Percentiles rank a stretch among this genome's conserved stretches.
Evolutionary conservation across 1,139 yeast species (phyloP).

Genomic region (Zhuliangozyma parablackwelliae): DNA sequence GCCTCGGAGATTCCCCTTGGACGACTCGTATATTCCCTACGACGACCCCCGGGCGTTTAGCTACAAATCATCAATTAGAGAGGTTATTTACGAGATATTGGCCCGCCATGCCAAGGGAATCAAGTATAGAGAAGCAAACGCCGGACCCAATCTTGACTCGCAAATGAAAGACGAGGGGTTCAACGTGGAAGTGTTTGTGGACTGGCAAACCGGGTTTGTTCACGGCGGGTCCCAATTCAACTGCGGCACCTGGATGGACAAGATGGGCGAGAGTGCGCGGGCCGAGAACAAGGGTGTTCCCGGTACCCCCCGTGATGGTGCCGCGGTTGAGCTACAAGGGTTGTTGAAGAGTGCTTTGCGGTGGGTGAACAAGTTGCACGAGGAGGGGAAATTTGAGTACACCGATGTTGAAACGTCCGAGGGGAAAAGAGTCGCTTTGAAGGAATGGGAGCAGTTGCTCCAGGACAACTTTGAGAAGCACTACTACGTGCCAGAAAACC

Average conservation of each 20-base stretch:
- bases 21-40: slow-evolving; percentile 69
- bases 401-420: slow-evolving; percentile 52
- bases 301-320: slow-evolving; percentile 97
- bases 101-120: slow-evolving; percentile 86
- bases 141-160: slow-evolving; percentile 81
- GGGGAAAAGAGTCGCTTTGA: slow-evolving; percentile 50
- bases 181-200: slow-evolving; percentile 74
- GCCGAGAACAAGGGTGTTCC: slow-evolving; percentile 89
- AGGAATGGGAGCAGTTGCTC: slow-evolving; percentile 68
- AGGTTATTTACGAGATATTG: slow-evolving; percentile 76
- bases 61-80: slow-evolving; percentile 64
- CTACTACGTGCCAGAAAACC: slow-evolving; percentile 67
- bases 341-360: slow-evolving; percentile 77
- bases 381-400: slow-evolving; percentile 52
- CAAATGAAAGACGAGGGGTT: slow-evolving; percentile 94
- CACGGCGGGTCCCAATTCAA: slow-evolving; percentile 90
- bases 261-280: slow-evolving; percentile 89
- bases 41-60: slow-evolving; percentile 76
- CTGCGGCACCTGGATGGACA: slow-evolving; percentile 99
- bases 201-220: slow-evolving; percentile 84
- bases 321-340: slow-evolving; percentile 91
- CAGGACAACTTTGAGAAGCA: slow-evolving; percentile 73
- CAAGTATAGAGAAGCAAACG: slow-evolving; percentile 89
- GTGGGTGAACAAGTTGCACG: slow-evolving; percentile 62
- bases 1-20: slow-evolving; percentile 81